Evolutionary conservation across 805 yeast species (phyloP), one percentile per base, ranked within the genome.

Genomic region (Candida stauntonica): DNA sequence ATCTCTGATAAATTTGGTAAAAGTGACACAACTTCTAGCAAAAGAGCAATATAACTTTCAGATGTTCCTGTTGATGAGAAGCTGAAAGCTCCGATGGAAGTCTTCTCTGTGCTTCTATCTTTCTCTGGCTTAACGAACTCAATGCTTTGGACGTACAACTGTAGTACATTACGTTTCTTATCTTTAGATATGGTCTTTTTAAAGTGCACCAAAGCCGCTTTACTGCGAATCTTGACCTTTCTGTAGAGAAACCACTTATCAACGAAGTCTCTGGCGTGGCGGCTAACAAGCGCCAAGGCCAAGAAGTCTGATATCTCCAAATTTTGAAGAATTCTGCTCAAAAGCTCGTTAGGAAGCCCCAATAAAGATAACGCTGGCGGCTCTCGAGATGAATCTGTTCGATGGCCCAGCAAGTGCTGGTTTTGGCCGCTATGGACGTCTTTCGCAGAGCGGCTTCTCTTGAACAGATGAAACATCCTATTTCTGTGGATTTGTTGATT

Each of bases 1-100:
- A 78, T 47, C 17, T 60, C 60, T 23, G 62, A 53, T 7, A 77
- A 44, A 29, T 75, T 76, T 29, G 72, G 78, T 7, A 75, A 61
- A 26, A 67, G 66, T 30, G 65, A 67, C 12, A 76, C 58, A 12
- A 76, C 61, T 30, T 63, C 67, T n/a, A 66, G 44, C 55, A 66
- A 48, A 15, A 61, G 36, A 8, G 62, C 61, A n/a, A 64, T 59
- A 40, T 66, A 67, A 33, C 38, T 33, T 3, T 45, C 39, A 14
- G 35, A 4, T 3, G 31, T 41, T n/a, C 52, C 42, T 5, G 43
- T 33, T 28, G 52, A 52, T 17, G 54, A 37, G 37, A 52, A 55
- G 21, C 39, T 28, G 40, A 45, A 52, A 4, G 57, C 52, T 9
- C 52, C 57, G 5, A 52, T 50, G 17, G 48, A 43, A 1, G 46